Base-by-base conservation (phyloP, 148 eudicot genomes). In the Silene conica region DNA sequence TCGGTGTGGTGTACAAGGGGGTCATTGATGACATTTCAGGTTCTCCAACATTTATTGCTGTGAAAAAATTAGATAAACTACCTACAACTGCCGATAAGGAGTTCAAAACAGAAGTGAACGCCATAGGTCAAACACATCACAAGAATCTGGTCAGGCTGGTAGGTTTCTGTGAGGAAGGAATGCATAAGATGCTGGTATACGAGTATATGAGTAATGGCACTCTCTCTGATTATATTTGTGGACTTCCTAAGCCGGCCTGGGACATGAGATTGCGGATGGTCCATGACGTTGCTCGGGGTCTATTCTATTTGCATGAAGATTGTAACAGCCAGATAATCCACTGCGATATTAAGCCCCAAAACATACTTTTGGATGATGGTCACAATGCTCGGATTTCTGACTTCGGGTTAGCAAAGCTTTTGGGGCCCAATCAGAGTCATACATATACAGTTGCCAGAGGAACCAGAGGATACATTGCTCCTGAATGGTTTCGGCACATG, bases 301-400 rank as follows among this genome's bases (percentile, higher is more conserved):
- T 78, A 22, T 60, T 64, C 28, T 83, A 79, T 63, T 45, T 83
- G 71, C 86, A 83, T 23, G 85, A 83, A 68, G 86, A 83, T 41
- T 80, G 83, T 21, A 25, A 43, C 52, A 76, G 70, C 45, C 86
- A 74, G 67, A 72, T 83, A 61, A 80, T 83, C n/a, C 86, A 83
- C 56, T 83, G 86, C 55, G 83, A 83, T 68, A 79, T 83, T 68
- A 77, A 83, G 75, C 78, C 85, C 6, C 85, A 79, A 31, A 80
- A 80, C 28, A 50, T 83, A 15, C 86, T 83, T 5, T 70, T 80
- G 15, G 86, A 83, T 14, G 77, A 74, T 8, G 62, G 73, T 21
- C 73, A 61, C 31, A 80, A 70, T 16, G 80, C 81, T 7, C 59
- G 77, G 23, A 83, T 80, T 10, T 80, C 80, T 22, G 83, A 80